A percentile compares a stretch with the other conserved stretches of the same genome.
phyloP scores from a whole-genome alignment of 495 filamentous ascomycete genomes.

The Xylaria grammica region DNA sequence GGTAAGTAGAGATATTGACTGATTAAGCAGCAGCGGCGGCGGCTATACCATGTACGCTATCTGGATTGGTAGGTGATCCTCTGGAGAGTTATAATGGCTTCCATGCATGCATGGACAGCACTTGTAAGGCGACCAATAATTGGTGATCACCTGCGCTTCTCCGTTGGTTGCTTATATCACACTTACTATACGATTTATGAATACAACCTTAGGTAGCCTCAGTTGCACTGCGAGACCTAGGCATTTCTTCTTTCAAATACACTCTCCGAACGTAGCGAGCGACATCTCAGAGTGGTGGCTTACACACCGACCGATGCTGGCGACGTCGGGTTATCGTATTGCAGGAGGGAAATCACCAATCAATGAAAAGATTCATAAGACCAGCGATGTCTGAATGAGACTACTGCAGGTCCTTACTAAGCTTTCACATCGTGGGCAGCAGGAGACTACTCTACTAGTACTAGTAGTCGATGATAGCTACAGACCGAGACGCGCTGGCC shows the following conservation, averaged over 20 bases:
- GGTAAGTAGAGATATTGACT: no score
- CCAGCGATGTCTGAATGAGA: not conserved
- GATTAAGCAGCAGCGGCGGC: no score
- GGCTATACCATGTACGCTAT: no score
- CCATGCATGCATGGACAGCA: not conserved
- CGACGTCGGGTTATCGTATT: not conserved
- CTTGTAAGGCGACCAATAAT: conserved; percentile 16
- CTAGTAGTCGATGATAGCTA: no score
- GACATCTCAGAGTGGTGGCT: not conserved
- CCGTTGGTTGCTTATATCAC: not conserved
- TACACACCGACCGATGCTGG: conserved; percentile 3
- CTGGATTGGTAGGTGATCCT: no score
- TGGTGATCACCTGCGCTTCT: not conserved
- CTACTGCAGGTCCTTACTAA: conserved; percentile 18
- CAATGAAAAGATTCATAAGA: not conserved
- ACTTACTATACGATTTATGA: no score
- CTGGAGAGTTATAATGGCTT: not conserved
- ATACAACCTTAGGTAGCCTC: no score
- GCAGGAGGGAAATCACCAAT: not conserved
- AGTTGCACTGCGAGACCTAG: no score
- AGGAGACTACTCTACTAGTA: no score
- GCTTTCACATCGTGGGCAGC: conserved; percentile 1
- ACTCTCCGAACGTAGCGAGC: not conserved
- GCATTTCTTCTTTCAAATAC: not conserved
- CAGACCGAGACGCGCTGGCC: no score